Evolutionary conservation across 2,329 filamentous ascomycete species (phyloP).

Genomic region (Cladosporium sp.): DNA sequence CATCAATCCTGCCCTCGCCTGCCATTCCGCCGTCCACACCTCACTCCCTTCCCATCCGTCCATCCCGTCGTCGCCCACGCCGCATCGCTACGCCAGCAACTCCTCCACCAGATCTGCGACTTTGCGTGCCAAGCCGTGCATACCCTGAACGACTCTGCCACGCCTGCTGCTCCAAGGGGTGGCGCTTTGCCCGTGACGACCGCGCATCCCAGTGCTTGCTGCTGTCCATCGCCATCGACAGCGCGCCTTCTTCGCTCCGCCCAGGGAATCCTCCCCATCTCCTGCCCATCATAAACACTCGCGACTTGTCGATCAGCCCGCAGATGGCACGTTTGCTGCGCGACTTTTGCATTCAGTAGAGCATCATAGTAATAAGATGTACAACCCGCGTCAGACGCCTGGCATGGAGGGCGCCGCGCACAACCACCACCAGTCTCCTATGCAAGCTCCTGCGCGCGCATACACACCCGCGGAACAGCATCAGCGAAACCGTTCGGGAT

Average conservation of each 20-base stretch:
- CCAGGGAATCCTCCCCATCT: background rate
- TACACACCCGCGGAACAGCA: conserved; percentile 27
- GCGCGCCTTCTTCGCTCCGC: background rate
- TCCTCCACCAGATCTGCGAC: conserved; percentile 2
- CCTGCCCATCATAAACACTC: background rate
- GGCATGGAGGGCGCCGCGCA: conserved; percentile 18
- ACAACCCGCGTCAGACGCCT: conserved; percentile 7
- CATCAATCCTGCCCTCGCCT: background rate
- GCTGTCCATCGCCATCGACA: background rate
- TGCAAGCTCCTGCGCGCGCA: conserved; percentile 30
- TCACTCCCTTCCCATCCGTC: background rate
- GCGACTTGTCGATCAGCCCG: background rate
- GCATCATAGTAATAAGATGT: conserved; percentile 5
- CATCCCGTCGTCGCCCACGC: conserved; percentile 6
- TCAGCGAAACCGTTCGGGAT: conserved; percentile 26
- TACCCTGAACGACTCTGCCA: background rate
- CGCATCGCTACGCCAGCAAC: conserved; percentile 1
- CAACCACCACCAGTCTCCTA: conserved; percentile 31
- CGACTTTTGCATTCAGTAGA: background rate
- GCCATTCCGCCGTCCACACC: background rate
- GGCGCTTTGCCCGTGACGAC: background rate
- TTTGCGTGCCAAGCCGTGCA: conserved; percentile 8
- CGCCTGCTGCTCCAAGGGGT: conserved; percentile 1
- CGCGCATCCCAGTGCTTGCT: background rate
- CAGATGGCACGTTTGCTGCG: conserved; percentile 8